Evolutionary conservation across 108 stramenopile genomes (phyloP).

Genomic region (Skeletonema marinoi): DNA sequence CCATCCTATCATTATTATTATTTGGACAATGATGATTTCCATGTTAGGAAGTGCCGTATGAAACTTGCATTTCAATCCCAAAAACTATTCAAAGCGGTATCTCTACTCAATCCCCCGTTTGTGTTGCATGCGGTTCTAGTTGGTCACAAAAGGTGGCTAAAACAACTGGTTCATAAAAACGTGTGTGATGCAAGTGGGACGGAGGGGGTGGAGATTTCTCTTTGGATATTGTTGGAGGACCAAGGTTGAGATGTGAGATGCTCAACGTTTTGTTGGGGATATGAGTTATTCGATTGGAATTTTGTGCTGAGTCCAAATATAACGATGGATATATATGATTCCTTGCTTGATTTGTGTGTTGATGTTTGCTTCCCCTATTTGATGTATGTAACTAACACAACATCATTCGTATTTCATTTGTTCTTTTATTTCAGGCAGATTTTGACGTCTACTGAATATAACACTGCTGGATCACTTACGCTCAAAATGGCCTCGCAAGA

Average conservation of each 20-base stretch:
- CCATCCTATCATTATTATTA: not conserved
- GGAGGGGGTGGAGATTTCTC: not conserved
- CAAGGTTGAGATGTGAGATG: slow-evolving; percentile 25
- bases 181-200: not conserved
- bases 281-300: slow-evolving; percentile 21
- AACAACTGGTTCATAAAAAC: slow-evolving; percentile 18
- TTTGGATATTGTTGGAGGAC: not conserved
- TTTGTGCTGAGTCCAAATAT: slow-evolving; percentile 22
- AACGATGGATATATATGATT: not conserved
- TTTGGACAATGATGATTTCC: slow-evolving; percentile 54
- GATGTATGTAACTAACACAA: not conserved
- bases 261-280: slow-evolving; percentile 17
- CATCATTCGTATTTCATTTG: not conserved
- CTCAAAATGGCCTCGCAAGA: not conserved
- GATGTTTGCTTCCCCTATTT: too few relatives aligned
- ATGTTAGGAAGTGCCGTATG: slow-evolving; percentile 53
- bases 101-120: not conserved
- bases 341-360: not conserved
- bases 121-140: slow-evolving; percentile 10
- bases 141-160: slow-evolving; percentile 32
- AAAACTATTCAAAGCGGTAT: not conserved
- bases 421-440: too few relatives aligned
- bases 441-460: too few relatives aligned
- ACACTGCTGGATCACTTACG: too few relatives aligned
- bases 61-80: slow-evolving; percentile 30